Evolutionary conservation across 177 flowering plant genomes (phyloP).

Genomic region (Vitis hybrid): DNA sequence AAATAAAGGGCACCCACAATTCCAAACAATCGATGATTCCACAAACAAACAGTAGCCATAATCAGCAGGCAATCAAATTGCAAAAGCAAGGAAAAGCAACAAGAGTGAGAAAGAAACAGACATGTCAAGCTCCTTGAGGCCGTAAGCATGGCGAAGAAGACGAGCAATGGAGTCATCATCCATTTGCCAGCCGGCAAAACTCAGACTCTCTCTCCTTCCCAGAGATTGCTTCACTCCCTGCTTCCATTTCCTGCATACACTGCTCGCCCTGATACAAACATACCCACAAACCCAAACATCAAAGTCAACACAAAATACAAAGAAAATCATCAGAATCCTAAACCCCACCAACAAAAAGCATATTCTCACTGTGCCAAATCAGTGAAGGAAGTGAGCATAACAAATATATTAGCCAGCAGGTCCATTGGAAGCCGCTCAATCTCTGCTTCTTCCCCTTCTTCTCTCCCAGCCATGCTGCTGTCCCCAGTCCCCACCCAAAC

Average conservation of each 20-base stretch:
- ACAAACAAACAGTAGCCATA: too few relatives aligned
- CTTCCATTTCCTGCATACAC: slow-evolving; percentile 89
- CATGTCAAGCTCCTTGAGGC: slow-evolving; percentile 94
- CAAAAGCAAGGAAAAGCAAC: not conserved
- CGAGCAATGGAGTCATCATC: slow-evolving; percentile 86
- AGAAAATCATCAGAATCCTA: not conserved
- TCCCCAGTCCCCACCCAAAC: too few relatives aligned
- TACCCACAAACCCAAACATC: slow-evolving; percentile 1
- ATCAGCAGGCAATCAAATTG: too few relatives aligned
- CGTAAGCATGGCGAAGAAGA: slow-evolving; percentile 59
- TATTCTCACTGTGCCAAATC: slow-evolving; percentile 78
- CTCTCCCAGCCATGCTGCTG: not conserved
- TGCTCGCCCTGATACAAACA: slow-evolving; percentile 50
- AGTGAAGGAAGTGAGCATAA: slow-evolving; percentile 59
- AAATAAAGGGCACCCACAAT: too few relatives aligned
- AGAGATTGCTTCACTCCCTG: slow-evolving; percentile 73
- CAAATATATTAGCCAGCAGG: slow-evolving; percentile 66
- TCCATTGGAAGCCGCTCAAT: slow-evolving; percentile 81
- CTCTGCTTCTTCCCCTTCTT: slow-evolving; percentile 38
- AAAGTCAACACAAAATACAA: not conserved
- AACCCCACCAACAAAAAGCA: slow-evolving; percentile 6
- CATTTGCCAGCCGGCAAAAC: slow-evolving; percentile 89
- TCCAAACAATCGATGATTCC: too few relatives aligned
- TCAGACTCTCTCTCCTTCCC: slow-evolving; percentile 62
- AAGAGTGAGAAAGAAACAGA: slow-evolving; percentile 21